Evolutionary conservation across 192 early-diverging fungal genomes (phyloP).

Genomic region (Coemansia sp.): DNA sequence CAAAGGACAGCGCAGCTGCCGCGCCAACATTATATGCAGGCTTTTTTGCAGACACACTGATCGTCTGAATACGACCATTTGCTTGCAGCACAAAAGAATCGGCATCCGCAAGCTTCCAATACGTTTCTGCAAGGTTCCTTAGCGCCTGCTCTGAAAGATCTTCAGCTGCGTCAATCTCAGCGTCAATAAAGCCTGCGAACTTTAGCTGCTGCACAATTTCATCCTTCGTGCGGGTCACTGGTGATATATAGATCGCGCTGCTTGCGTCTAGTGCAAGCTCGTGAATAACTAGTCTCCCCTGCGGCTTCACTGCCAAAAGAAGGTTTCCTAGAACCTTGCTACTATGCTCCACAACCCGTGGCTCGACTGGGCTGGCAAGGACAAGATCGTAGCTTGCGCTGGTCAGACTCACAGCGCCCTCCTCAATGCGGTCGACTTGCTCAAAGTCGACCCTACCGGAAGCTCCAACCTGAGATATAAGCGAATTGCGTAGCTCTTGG

Average conservation of each 20-base stretch:
- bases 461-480: constrained; percentile 57
- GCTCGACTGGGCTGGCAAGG: constrained; percentile 58
- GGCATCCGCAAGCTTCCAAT: constrained; percentile 59
- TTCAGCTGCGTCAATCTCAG: constrained; percentile 34
- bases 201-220: constrained; percentile 70
- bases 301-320: constrained; percentile 64
- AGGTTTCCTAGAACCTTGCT: constrained; percentile 61
- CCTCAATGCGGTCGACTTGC: constrained; percentile 75
- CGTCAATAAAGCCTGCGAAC: constrained; percentile 84
- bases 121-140: constrained; percentile 45
- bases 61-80: constrained; percentile 39
- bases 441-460: constrained; percentile 76
- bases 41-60: constrained; percentile 62
- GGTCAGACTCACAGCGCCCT: constrained; percentile 56
- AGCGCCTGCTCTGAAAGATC: constrained; percentile 55
- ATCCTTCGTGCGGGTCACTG: constrained; percentile 59
- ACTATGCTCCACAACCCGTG: constrained; percentile 66
- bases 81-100: constrained; percentile 51
- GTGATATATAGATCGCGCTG: constrained; percentile 38
- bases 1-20: constrained; percentile 77
- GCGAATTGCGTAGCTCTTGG: constrained; percentile 51
- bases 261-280: constrained; percentile 66
- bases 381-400: constrained; percentile 62
- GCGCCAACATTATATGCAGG: constrained; percentile 87
- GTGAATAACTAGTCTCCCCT: constrained; percentile 62